Evolutionary conservation across 78 protist genomes (phyloP).

Genomic region (Cavenderia fasciculata): DNA sequence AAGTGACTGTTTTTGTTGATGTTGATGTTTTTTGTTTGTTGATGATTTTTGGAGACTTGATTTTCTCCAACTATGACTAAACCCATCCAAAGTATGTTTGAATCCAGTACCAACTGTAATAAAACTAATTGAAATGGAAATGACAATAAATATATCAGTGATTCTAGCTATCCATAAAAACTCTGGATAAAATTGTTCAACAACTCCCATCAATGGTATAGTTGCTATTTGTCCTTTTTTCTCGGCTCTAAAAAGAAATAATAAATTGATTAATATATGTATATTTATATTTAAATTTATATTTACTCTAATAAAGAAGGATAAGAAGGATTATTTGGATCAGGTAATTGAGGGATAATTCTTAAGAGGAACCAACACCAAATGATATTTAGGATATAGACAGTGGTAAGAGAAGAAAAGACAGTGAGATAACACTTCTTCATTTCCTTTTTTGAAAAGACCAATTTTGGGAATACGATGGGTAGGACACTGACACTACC

Average conservation of each 20-base stretch:
- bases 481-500: conserved; percentile 27
- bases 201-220: conserved; percentile 43
- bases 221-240: conserved; percentile 47
- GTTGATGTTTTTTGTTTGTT: no score
- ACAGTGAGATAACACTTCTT: conserved; percentile 40
- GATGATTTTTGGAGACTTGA: conserved; percentile 34
- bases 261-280: neutral
- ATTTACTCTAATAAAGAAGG: conserved; percentile 23
- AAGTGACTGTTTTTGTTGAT: no score
- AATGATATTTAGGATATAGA: conserved; percentile 34
- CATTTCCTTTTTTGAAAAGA: conserved; percentile 18
- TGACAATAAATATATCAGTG: conserved; percentile 17
- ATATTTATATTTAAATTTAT: neutral
- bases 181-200: conserved; percentile 30
- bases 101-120: conserved; percentile 68
- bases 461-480: conserved; percentile 41
- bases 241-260: neutral
- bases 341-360: conserved; percentile 65
- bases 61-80: conserved; percentile 27
- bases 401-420: conserved; percentile 18
- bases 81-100: conserved; percentile 68
- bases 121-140: conserved; percentile 63
- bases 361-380: conserved; percentile 72
- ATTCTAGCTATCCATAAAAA: conserved; percentile 37
- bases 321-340: neutral